phyloP scores from a whole-genome alignment of 495 filamentous ascomycete genomes.

The Elaphomyces granulatus region DNA sequence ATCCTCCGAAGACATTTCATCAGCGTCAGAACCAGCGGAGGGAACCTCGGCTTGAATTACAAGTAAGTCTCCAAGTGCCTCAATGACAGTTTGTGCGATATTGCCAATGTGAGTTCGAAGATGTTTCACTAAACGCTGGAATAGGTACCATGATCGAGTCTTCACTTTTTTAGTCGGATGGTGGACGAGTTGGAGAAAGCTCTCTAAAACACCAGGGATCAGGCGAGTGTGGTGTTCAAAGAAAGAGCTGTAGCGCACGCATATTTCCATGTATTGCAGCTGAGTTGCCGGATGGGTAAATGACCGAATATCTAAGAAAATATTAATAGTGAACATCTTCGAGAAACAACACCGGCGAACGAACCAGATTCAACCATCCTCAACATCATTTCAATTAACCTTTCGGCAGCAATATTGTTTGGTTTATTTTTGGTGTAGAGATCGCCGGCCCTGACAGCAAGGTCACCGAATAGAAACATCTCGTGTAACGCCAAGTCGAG shows the following conservation, averaged over 20 bases:
- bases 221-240: conserved; percentile 67
- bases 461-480: conserved; percentile 91
- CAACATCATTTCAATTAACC: conserved; percentile 77
- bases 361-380: conserved; percentile 87
- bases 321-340: conserved; percentile 2
- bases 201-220: conserved; percentile 77
- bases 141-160: conserved; percentile 91
- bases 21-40: conserved; percentile 54
- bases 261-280: conserved; percentile 96
- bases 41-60: conserved; percentile 81
- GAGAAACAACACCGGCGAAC: conserved; percentile 8
- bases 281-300: conserved; percentile 85
- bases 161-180: conserved; percentile 72
- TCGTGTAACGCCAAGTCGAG: conserved; percentile 92
- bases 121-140: conserved; percentile 84
- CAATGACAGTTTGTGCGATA: conserved; percentile 75
- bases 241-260: conserved; percentile 83
- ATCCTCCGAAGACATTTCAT: conserved; percentile 89
- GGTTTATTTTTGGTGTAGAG: conserved; percentile 70
- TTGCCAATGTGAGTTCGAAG: conserved; percentile 70
- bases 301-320: conserved; percentile 52
- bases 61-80: conserved; percentile 76
- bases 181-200: conserved; percentile 80
- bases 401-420: conserved; percentile 55
- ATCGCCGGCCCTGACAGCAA: conserved; percentile 71